Conservation (phyloP, 805 yeast genomes). For the Pichia occidentalis region DNA sequence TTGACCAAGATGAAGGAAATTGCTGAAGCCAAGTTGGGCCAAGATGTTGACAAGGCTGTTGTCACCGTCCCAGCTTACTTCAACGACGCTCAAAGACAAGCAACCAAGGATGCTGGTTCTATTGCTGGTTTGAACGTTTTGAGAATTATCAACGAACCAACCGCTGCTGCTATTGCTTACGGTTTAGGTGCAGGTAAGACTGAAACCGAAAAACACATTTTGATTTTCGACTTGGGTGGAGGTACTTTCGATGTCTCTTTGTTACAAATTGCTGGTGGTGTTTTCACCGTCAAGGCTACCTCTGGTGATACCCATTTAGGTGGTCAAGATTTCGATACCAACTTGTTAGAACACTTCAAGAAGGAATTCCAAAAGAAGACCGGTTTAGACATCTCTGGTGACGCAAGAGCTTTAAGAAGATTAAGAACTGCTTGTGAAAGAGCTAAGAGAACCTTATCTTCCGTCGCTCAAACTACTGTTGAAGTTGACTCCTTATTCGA, state of each 20-base stretch:
- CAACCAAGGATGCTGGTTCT: slow-evolving; percentile 78
- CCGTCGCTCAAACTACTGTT: slow-evolving; percentile 91
- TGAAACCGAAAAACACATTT: slow-evolving; percentile 77
- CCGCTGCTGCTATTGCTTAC: slow-evolving; percentile 98
- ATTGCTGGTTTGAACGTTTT: slow-evolving; percentile 73
- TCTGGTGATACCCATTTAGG: slow-evolving; percentile 99
- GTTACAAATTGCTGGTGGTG: slow-evolving; percentile 90
- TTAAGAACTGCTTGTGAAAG: slow-evolving; percentile 98
- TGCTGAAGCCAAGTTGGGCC: slow-evolving; percentile 72
- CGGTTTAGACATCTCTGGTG: slow-evolving; percentile 80
- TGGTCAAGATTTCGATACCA: slow-evolving; percentile 98
- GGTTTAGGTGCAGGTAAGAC: slow-evolving; percentile 91
- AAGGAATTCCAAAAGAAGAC: slow-evolving; percentile 89
- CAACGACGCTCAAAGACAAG: slow-evolving; percentile 77
- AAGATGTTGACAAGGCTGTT: slow-evolving; percentile 67
- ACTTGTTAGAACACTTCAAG: slow-evolving; percentile 88
- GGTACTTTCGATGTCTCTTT: slow-evolving; percentile 98
- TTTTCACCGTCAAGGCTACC: slow-evolving; percentile 94
- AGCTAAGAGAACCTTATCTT: slow-evolving; percentile 97
- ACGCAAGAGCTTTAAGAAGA: slow-evolving; percentile 96
- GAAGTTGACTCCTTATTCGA: slow-evolving; percentile 93
- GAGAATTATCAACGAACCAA: slow-evolving; percentile 75
- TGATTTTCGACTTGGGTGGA: slow-evolving; percentile 96
- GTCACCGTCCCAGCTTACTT: slow-evolving; percentile 76
- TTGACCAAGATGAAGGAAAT: slow-evolving; percentile 77